Evolutionary conservation across 202 grass and related monocot genomes (phyloP).

Genomic region (Elaeis oleifera): DNA sequence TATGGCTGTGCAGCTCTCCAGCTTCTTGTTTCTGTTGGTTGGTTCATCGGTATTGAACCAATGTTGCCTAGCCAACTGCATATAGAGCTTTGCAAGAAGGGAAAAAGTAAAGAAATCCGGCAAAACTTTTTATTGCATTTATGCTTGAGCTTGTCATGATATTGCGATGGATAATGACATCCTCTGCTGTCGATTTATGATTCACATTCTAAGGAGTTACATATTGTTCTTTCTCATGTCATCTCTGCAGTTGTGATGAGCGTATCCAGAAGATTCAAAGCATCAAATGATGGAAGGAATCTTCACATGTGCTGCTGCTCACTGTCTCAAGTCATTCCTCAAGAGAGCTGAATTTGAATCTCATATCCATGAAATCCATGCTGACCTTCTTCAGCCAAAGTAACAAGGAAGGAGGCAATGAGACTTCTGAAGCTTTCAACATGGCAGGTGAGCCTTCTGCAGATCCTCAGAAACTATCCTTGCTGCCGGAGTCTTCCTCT

Average conservation of each 20-base stretch:
- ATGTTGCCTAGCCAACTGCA: too few relatives aligned
- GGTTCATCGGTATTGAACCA: too few relatives aligned
- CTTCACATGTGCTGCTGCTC: slow-evolving; percentile 82
- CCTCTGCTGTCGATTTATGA: slow-evolving; percentile 3
- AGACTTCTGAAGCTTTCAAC: slow-evolving; percentile 53
- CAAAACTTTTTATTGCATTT: too few relatives aligned
- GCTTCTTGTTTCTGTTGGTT: too few relatives aligned
- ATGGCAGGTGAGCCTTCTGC: slow-evolving; percentile 39
- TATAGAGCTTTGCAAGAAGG: too few relatives aligned
- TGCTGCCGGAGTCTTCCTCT: slow-evolving; percentile 71
- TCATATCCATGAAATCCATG: slow-evolving; percentile 62
- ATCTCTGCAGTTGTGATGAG: slow-evolving; percentile 68
- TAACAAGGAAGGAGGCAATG: slow-evolving; percentile 51
- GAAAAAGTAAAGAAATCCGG: too few relatives aligned
- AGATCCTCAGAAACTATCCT: slow-evolving; percentile 54
- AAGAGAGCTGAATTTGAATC: slow-evolving; percentile 68
- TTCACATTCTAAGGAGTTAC: neutral
- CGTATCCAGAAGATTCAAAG: slow-evolving; percentile 93
- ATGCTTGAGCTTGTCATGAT: too few relatives aligned
- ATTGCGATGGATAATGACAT: neutral
- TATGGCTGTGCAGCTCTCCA: too few relatives aligned
- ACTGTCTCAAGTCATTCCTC: slow-evolving; percentile 90
- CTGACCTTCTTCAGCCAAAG: slow-evolving; percentile 51
- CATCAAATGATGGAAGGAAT: slow-evolving; percentile 98
- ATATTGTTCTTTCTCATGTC: slow-evolving; percentile 24